Conservation (phyloP, 768 basidiomycete species). For the Lentinula sp. region DNA sequence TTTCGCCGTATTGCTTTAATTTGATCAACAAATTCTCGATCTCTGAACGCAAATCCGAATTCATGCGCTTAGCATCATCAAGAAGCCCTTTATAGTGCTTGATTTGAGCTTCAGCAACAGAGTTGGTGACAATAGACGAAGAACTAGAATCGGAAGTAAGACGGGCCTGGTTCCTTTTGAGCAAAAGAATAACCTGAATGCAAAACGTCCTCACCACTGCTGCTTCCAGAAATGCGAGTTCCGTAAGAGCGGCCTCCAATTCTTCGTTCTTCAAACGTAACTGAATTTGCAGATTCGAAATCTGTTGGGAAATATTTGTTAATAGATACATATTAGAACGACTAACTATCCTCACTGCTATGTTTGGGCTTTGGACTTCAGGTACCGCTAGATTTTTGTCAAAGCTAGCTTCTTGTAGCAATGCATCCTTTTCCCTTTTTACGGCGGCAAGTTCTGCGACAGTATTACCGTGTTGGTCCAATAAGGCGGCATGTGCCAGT, state of each 20-base stretch:
- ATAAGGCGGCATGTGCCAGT: slow-evolving; percentile 1
- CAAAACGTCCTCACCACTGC: neutral
- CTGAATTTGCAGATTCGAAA: neutral
- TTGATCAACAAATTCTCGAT: neutral
- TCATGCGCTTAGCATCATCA: neutral
- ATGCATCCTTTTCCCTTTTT: neutral
- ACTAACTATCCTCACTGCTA: neutral
- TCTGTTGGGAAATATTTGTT: neutral
- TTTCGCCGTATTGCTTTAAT: neutral
- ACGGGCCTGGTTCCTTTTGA: neutral
- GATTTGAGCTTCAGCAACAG: neutral
- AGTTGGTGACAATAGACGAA: neutral
- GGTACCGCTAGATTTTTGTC: neutral
- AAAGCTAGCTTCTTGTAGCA: neutral
- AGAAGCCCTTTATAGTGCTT: neutral
- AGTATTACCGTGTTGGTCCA: neutral
- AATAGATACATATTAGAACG: neutral
- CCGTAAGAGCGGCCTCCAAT: neutral
- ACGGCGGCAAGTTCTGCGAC: slow-evolving; percentile 1
- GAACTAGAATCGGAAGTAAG: neutral
- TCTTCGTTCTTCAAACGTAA: slow-evolving; percentile 1
- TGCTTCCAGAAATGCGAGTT: neutral
- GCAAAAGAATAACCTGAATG: neutral
- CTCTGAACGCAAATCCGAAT: neutral
- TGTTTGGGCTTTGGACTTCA: neutral